Percentiles rank a stretch among this genome's conserved stretches.
Conservation (phyloP, 805 yeast species). For the Metschnikowia corniflorae region DNA sequence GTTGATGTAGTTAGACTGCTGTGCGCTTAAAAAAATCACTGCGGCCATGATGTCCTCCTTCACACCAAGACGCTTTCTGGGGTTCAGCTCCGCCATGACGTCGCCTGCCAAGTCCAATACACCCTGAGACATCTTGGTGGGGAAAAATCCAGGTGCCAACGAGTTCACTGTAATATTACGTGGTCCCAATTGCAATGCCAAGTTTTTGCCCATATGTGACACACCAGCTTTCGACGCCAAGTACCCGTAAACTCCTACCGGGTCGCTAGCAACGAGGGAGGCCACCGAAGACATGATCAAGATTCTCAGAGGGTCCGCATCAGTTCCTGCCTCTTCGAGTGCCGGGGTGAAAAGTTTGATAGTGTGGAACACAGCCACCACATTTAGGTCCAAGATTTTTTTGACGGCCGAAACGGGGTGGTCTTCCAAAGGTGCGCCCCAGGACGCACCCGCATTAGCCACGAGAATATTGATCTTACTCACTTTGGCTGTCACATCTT, state of each 20-base stretch:
- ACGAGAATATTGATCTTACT: slow-evolving; percentile 56
- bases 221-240: slow-evolving; percentile 74
- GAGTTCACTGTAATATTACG: slow-evolving; percentile 64
- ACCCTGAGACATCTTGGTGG: slow-evolving; percentile 71
- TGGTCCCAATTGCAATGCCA: slow-evolving; percentile 66
- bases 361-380: slow-evolving; percentile 64
- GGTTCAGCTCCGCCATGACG: slow-evolving; percentile 46
- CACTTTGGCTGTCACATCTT: slow-evolving; percentile 38
- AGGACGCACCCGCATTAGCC: slow-evolving; percentile 77
- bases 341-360: slow-evolving; percentile 61
- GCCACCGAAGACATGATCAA: slow-evolving; percentile 67
- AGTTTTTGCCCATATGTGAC: slow-evolving; percentile 58
- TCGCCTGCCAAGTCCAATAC: slow-evolving; percentile 51
- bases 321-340: slow-evolving; percentile 48
- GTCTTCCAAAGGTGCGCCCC: slow-evolving; percentile 63
- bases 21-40: slow-evolving; percentile 50
- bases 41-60: slow-evolving; percentile 57
- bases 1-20: slow-evolving; percentile 58
- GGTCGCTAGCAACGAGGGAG: slow-evolving; percentile 42
- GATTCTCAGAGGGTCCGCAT: slow-evolving; percentile 60
- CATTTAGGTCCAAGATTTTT: slow-evolving; percentile 60
- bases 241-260: slow-evolving; percentile 66
- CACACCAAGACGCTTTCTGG: slow-evolving; percentile 59
- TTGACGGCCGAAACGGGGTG: slow-evolving; percentile 62
- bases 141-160: slow-evolving; percentile 76